Conservation (phyloP, 2,329 filamentous ascomycete species). For the Mariannaea elegans region DNA sequence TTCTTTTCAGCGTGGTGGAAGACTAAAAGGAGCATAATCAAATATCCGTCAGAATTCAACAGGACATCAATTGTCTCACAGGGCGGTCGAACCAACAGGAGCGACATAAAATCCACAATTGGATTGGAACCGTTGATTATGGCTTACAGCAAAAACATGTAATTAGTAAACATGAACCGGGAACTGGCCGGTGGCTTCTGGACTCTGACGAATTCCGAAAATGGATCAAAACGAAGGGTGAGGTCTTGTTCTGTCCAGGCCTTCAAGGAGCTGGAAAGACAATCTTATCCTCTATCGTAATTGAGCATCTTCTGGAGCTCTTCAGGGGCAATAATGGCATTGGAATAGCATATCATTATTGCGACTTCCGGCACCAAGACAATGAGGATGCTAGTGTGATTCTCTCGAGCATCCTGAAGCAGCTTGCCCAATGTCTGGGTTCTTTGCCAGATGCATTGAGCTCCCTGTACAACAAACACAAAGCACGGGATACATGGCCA, state of each 20-base stretch:
- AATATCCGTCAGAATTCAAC: neutral
- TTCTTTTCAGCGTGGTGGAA: neutral
- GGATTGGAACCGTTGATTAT: slow-evolving; percentile 4
- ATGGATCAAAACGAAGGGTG: slow-evolving; percentile 1
- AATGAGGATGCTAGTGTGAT: neutral
- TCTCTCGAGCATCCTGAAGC: slow-evolving; percentile 8
- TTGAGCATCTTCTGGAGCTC: neutral
- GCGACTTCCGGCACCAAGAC: slow-evolving; percentile 1
- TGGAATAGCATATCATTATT: slow-evolving; percentile 10
- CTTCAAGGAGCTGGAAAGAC: slow-evolving; percentile 15
- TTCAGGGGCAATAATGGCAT: neutral
- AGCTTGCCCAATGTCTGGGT: slow-evolving; percentile 2
- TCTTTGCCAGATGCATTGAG: slow-evolving; percentile 3
- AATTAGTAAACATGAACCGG: neutral
- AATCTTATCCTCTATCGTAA: slow-evolving; percentile 1
- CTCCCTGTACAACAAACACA: slow-evolving; percentile 6
- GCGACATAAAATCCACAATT: slow-evolving; percentile 2
- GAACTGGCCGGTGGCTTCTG: slow-evolving; percentile 10
- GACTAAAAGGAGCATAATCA: slow-evolving; percentile 6
- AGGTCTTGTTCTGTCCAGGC: slow-evolving; percentile 9
- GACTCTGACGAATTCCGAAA: neutral
- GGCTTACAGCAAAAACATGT: neutral
- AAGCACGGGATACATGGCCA: neutral
- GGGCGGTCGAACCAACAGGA: slow-evolving; percentile 10
- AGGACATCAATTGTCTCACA: neutral